phyloP scores from a whole-genome alignment of 2,329 filamentous ascomycete genomes.

The Colletotrichum sp. region DNA sequence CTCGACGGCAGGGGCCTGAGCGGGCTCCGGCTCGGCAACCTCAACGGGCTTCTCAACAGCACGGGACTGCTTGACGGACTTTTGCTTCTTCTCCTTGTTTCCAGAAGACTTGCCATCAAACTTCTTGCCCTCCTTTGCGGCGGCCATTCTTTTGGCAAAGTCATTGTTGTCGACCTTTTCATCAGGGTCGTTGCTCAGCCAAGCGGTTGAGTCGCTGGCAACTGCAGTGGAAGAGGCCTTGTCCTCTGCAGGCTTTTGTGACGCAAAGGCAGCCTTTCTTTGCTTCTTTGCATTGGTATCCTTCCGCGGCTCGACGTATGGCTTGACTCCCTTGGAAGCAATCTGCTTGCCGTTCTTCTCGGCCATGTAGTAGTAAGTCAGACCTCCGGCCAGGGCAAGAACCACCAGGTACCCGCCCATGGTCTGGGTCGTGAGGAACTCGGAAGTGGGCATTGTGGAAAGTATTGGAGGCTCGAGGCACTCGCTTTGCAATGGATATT shows the following conservation, averaged over 20 bases:
- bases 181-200: constrained; percentile 43
- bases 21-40: constrained; percentile 66
- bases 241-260: constrained; percentile 36
- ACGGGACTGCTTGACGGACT: constrained; percentile 72
- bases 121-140: constrained; percentile 72
- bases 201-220: constrained; percentile 29
- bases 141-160: constrained; percentile 76
- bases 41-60: constrained; percentile 54
- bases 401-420: constrained; percentile 21
- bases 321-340: constrained; percentile 32
- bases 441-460: constrained; percentile 23
- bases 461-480: not conserved
- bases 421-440: constrained; percentile 18
- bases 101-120: constrained; percentile 57
- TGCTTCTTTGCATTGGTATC: constrained; percentile 52
- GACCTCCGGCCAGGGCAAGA: constrained; percentile 16
- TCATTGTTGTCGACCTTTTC: constrained; percentile 73
- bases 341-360: constrained; percentile 31
- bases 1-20: constrained; percentile 69
- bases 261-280: constrained; percentile 44
- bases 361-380: constrained; percentile 18
- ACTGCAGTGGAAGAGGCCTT: constrained; percentile 30
- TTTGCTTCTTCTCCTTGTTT: constrained; percentile 67
- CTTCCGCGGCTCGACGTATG: constrained; percentile 35
- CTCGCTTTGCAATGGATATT: not conserved